Evolutionary conservation across 2,329 filamentous ascomycete species (phyloP), one percentile per base, ranked within the genome.

Genomic region (Pseudomassariella vexata): DNA sequence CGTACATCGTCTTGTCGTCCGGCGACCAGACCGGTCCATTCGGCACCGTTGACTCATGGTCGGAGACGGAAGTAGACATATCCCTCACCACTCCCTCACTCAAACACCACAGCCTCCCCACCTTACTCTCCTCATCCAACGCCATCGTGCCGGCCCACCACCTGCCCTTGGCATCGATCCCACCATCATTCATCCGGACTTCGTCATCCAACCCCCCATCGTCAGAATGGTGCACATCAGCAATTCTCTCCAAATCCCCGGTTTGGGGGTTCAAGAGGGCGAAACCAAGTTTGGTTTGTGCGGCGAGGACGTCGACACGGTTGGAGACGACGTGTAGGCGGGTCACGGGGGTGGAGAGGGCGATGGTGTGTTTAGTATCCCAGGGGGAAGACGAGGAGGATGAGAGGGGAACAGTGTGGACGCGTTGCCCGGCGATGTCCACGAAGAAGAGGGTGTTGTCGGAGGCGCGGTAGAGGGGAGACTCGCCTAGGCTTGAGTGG

Each of bases 131-230:
- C 24, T 50, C 43, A 15, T 49, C 40, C 11, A 41, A 29, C 11
- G 45, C 47, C 45, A 49, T 50, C 5, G 45, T 40, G 9, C 38
- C 39, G 9, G 44, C 44, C 46, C 45, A 52, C 45, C 44, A 47
- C 7, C 45, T 34, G 1, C 45, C 44, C 1, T 33, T 29, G 2
- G 37, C 37, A 9, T 48, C 45, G 21, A 50, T 43, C 12, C 31
- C 42, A 1, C 48, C 43, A 19, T 51, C 46, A 10, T 51, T 47
- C 42, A 49, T 44, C 11, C 46, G 45, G n/a, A 45, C 36, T 19
- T 44, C 39, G 7, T 32, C 24, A 26, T 49, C 35, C 9, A 49
- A 35, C 3, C 20, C 17, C 20, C 3, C 12, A 3, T 28, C 26
- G 28, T 41, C 37, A n/a, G 17, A 21, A 17, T 45, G 40, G 17